Conservation (phyloP, 2,329 filamentous ascomycete genomes). For the Cadophora luteo-olivacea region DNA sequence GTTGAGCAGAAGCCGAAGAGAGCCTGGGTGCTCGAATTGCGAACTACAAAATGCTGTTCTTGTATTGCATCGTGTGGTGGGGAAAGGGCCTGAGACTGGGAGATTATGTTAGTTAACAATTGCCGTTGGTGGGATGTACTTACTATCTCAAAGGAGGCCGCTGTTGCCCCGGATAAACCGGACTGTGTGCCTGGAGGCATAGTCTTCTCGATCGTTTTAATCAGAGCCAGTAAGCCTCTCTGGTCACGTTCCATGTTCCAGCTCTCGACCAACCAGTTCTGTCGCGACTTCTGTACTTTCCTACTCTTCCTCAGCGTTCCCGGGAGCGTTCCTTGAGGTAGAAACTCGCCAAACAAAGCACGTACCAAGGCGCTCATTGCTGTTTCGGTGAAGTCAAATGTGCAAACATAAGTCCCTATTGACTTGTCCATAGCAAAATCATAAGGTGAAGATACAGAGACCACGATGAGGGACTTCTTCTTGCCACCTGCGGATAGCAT, state of each 20-base stretch:
- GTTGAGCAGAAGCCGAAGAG: conserved; percentile 93
- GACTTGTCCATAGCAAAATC: conserved; percentile 93
- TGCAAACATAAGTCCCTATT: conserved; percentile 92
- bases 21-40: conserved; percentile 90
- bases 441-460: conserved; percentile 93
- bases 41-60: conserved; percentile 88
- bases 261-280: conserved; percentile 92
- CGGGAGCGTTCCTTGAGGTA: conserved; percentile 64
- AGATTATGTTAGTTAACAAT: conserved; percentile 17
- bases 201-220: conserved; percentile 72
- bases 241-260: conserved; percentile 83
- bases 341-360: conserved; percentile 79
- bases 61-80: conserved; percentile 67
- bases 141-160: conserved; percentile 76
- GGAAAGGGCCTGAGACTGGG: conserved; percentile 6
- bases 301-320: conserved; percentile 86
- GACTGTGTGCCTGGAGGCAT: conserved; percentile 71
- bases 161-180: conserved; percentile 67
- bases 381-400: conserved; percentile 94
- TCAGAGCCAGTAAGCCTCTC: conserved; percentile 74
- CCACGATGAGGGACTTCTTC: conserved; percentile 88
- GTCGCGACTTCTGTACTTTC: conserved; percentile 85
- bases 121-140: neutral
- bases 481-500: conserved; percentile 78
- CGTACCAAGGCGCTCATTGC: conserved; percentile 85